These are phyloP conservation scores for Hibiscus trionum DNA, from an alignment of 345 rosid species.

Conservation along the genomic window DNA sequence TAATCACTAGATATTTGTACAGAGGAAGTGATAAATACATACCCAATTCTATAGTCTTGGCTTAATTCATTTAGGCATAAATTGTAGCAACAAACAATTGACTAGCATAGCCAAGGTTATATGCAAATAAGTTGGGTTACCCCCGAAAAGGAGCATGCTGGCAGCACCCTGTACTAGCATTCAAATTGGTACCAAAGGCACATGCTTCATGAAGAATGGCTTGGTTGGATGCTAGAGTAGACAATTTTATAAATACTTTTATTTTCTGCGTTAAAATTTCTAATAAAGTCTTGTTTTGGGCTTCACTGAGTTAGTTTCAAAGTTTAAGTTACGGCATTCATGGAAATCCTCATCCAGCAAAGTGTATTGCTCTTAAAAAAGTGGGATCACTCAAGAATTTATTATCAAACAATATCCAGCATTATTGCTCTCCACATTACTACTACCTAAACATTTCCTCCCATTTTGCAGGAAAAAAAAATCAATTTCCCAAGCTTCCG, in stretches of 20 bases:
- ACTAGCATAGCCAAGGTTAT: background rate
- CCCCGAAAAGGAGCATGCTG: background rate
- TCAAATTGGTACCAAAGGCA: background rate
- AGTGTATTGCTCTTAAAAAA: background rate
- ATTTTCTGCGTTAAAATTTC: too few species aligned
- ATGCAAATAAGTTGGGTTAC: background rate
- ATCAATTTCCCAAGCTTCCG: background rate
- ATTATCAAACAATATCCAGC: background rate
- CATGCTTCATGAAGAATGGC: background rate
- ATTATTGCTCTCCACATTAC: background rate
- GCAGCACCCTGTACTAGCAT: background rate
- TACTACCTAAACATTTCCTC: background rate
- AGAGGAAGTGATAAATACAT: background rate
- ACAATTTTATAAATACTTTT: background rate
- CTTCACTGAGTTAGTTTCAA: background rate
- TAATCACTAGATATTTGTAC: background rate
- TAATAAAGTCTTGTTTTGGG: too few species aligned
- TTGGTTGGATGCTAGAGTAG: background rate
- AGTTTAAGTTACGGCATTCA: background rate
- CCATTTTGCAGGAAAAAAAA: background rate
- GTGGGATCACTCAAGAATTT: background rate
- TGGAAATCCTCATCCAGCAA: background rate
- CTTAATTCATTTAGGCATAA: background rate
- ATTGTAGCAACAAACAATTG: background rate
- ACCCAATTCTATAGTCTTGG: background rate